These are phyloP conservation scores for Cyberlindnera mississippiensis DNA, from an alignment of 805 yeast species.

Conservation along the genomic window DNA sequence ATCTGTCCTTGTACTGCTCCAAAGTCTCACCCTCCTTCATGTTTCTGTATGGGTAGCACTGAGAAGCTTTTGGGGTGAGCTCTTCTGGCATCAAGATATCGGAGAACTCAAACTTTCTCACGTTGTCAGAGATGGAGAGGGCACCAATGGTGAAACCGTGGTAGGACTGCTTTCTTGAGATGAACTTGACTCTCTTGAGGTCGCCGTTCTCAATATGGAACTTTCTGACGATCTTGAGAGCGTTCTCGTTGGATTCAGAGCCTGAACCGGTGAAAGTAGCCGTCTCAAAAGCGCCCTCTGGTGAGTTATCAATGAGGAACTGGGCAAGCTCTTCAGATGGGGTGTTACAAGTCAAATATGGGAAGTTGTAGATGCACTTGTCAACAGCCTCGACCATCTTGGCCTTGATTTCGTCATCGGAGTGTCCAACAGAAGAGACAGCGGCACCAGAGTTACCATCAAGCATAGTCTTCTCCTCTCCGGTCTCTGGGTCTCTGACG, in stretches of 20 bases:
- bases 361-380: conserved; percentile 36
- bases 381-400: conserved; percentile 38
- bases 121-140: conserved; percentile 37
- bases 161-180: conserved; percentile 43
- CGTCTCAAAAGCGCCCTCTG: conserved; percentile 38
- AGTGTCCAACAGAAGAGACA: conserved; percentile 46
- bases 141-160: conserved; percentile 49
- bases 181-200: conserved; percentile 37
- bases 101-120: conserved; percentile 34
- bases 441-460: conserved; percentile 51
- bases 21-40: conserved; percentile 32
- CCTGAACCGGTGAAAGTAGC: conserved; percentile 55
- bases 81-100: conserved; percentile 26
- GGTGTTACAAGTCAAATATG: conserved; percentile 29
- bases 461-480: conserved; percentile 30
- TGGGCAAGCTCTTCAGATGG: conserved; percentile 40
- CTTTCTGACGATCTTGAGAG: conserved; percentile 52
- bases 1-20: conserved; percentile 37
- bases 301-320: conserved; percentile 42
- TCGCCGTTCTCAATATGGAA: conserved; percentile 42
- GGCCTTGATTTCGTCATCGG: conserved; percentile 36
- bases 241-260: conserved; percentile 64
- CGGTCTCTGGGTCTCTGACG: conserved; percentile 35
- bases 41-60: conserved; percentile 30
- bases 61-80: conserved; percentile 26